Evolutionary conservation across 805 yeast genomes (phyloP).

Genomic region (Candida nemodendra): DNA sequence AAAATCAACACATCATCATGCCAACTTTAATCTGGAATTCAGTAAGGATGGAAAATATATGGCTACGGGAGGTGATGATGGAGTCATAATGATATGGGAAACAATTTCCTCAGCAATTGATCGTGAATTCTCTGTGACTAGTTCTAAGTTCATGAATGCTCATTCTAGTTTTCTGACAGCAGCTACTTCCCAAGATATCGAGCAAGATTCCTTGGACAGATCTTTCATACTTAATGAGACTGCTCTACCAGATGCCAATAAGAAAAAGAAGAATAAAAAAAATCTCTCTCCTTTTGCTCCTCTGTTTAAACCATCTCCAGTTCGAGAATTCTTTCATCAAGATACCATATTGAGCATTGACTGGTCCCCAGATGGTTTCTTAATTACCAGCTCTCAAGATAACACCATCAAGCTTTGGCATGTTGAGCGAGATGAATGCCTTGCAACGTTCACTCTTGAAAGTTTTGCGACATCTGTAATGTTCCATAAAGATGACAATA

Average conservation of each 20-base stretch:
- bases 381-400: slow-evolving; percentile 82
- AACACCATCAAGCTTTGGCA: slow-evolving; percentile 85
- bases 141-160: slow-evolving; percentile 5
- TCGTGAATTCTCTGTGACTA: slow-evolving; percentile 33
- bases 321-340: slow-evolving; percentile 57
- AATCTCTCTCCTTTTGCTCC: slow-evolving; percentile 56
- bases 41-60: slow-evolving; percentile 77
- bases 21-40: slow-evolving; percentile 75
- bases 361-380: slow-evolving; percentile 86
- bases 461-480: slow-evolving; percentile 79
- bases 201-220: slow-evolving; percentile 12
- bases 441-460: slow-evolving; percentile 66
- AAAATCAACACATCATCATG: slow-evolving; percentile 31
- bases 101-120: slow-evolving; percentile 74
- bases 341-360: slow-evolving; percentile 71
- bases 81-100: slow-evolving; percentile 70
- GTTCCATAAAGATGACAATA: slow-evolving; percentile 83
- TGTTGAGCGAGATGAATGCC: slow-evolving; percentile 58
- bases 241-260: slow-evolving; percentile 7
- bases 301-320: slow-evolving; percentile 70
- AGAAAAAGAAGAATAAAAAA: slow-evolving; percentile 15
- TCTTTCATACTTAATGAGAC: slow-evolving; percentile 16
- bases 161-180: neutral
- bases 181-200: slow-evolving; percentile 8
- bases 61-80: slow-evolving; percentile 83